Base-by-base conservation (phyloP, 1,284 basidiomycete species). In the Apiotrichum veenhuisii region DNA sequence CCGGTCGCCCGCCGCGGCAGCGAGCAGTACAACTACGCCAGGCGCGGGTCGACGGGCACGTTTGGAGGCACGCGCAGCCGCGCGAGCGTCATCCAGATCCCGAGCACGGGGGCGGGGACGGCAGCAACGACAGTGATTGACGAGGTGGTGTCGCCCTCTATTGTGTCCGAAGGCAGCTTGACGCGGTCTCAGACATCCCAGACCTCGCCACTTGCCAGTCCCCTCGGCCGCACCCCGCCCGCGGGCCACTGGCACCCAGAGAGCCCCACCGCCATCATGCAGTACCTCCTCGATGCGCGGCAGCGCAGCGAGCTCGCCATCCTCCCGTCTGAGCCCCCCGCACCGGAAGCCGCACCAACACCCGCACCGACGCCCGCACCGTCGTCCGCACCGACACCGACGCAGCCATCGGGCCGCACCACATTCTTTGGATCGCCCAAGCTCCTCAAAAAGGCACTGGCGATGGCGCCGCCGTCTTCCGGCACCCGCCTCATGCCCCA, bases 181-280 rank as follows among this genome's bases (percentile, higher is more conserved):
- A 15, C 17, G 14, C 25, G 36, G 33, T 27, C 25, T 23, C n/a
- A 17, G 14, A 3, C 34, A 26, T 7, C 20, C 20, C 46, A 17
- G 17, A 26, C n/a, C 11, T 17, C n/a, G 17, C 49, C n/a, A 8
- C 37, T 38, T 17, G 30, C 25, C 22, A 20, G 26, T 33, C 8
- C 38, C 22, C 22, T 26, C 46, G 51, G 54, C 12, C 22, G 30
- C 50, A 58, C 56, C 36, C 62, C 62, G 23, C 58, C 60, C 1
- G 54, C 52, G 9, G 55, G 52, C 10, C 64, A 64, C 49, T 57
- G 53, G 33, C 37, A 18, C 5, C 63, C 63, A 11, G 63, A 67
- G 54, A 58, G 57, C 5, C 52, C 61, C 14, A 47, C 47, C 9
- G 56, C 57, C 0, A 65, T 65, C 38, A 58, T 46, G 17, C 57